Base-by-base conservation (phyloP, 225 moss, liverwort and hornwort genomes). In the Pseudoscleropodium purum region DNA sequence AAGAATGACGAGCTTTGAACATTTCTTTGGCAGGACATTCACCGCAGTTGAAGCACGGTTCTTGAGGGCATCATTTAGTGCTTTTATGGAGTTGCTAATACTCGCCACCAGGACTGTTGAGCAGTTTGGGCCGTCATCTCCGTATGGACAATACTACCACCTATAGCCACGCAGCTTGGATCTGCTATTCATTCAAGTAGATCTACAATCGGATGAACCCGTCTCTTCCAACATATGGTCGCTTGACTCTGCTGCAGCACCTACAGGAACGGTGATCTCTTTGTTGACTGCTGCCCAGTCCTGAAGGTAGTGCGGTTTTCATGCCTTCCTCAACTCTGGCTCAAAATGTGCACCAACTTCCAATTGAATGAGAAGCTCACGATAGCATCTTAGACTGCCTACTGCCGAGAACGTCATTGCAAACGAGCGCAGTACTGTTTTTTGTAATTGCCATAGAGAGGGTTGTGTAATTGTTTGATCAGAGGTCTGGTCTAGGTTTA, bases 81-180 rank as follows among this genome's bases (percentile, higher is more conserved):
- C 68, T 68, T 67, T 37, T 68, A 21, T 68, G 21, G 37, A 68
- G 21, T 68, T 21, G 68, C 37, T 68, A 11, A 67, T 67, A 68
- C 68, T 68, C 20, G 37, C 68, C 37, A 68, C 68, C 6, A 68
- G 4, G 68, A 68, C 11, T 30, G 84, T 95, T 33, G 97, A 97
- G 89, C 91, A 94, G 69, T 95, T 96, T 81, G 95, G 96, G 64
- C 94, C 93, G 24, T 76, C 85, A 59, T 92, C 92, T 82, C n/a
- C 82, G 18, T 89, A 85, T 75, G 91, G 87, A 77, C 80, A 91
- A 43, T 81, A 85, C 8, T 92, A 85, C 81, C 84, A 91, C 82
- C 5, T 85, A 45, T 89, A 90, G 27, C 47, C 27, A 47, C 26
- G 10, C 54, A 64, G 5, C 23, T 77, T 77, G 52, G 29, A 65